phyloP scores from a whole-genome alignment of 306 rosid genomes.

The Prunus persica region Prunus_persica_NCBIv2 NC_034010.1:25946001-25946500 shows the following conservation, averaged over 20 bases:
- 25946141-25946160: constrained; percentile 14
- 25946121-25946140: constrained; percentile 46
- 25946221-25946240: not conserved
- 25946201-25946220: not conserved
- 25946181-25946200: not conserved
- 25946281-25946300: not conserved
- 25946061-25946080: constrained; percentile 21
- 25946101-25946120: constrained; percentile 34
- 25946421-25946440: constrained; percentile 18
- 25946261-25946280: constrained; percentile 8
- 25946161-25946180: not conserved
- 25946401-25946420: not conserved
- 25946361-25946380: not conserved
- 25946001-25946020: not conserved
- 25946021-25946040: not conserved
- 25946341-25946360: not conserved
- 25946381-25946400: not conserved
- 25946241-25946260: not conserved
- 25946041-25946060: not conserved
- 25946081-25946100: constrained; percentile 19
- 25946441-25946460: constrained; percentile 43
- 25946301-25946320: not conserved
- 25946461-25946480: constrained; percentile 46
- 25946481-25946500: constrained; percentile 36
- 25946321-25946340: not conserved